Base-by-base conservation (phyloP, 805 yeast species). In the Candida mattraensis region DNA sequence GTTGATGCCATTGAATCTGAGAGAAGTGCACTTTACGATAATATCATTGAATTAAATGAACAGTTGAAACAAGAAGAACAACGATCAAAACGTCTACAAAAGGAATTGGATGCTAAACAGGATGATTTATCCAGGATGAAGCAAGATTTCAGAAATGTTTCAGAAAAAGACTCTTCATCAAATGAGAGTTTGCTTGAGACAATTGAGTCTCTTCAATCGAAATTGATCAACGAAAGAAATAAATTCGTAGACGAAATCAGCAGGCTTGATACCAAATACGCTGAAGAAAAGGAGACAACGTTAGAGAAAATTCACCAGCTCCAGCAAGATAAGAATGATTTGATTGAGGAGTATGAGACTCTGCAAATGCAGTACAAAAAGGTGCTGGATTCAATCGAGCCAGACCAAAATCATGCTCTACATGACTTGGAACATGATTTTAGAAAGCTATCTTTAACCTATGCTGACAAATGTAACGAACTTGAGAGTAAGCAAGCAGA, bases 401-500 rank as follows among this genome's bases (percentile, higher is more conserved):
- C 37, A 5, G 22, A 41, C 10, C 39, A 35, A 8, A 14, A 36
- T 5, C 13, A 35, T n/a, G 37, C 37, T 12, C 30, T 40, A 11
- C 22, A 40, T 7, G 59, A 58, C 27, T 64, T 67, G 10, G 60
- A 63, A 16, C 44, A 56, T n/a, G 72, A 67, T 37, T 54, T 70
- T 34, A 61, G 61, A 24, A 55, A 63, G n/a, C 51, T 69, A 4
- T 51, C 67, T 0, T 35, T 63, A 5, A 54, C 58, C 31, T 63
- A 64, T 35, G 61, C 64, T 33, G 30, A 51, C 9, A 51, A 56
- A 7, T 36, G 51, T 22, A 44, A 48, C 16, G 48, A 56, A 12
- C 42, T 44, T 18, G 58, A 18, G 18, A 44, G 24, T 47, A 56
- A 32, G 40, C 57, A 44, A 47, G 11, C 19, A 9, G 39, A 38